Conservation (phyloP, 257 asterid species). For the Euphrasia confusa region DNA sequence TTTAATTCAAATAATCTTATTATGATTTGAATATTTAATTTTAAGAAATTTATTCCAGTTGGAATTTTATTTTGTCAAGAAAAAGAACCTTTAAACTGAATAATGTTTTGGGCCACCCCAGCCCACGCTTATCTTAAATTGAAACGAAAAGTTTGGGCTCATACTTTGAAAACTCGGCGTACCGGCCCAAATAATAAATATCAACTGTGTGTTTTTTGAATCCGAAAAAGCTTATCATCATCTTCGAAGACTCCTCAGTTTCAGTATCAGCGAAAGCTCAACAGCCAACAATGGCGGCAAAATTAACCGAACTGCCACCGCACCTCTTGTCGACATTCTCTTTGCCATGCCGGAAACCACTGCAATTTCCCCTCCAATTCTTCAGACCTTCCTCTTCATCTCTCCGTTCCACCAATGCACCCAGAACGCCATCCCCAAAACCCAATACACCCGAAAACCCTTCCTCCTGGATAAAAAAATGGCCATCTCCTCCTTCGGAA, state of each 20-base stretch:
- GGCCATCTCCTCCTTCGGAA: slow-evolving; percentile 50
- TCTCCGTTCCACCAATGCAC: slow-evolving; percentile 38
- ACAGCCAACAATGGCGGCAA: slow-evolving; percentile 52
- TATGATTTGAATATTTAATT: too few relatives aligned
- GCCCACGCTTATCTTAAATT: too few relatives aligned
- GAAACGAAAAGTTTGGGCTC: too few relatives aligned
- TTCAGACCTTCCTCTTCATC: slow-evolving; percentile 50
- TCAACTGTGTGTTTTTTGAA: too few relatives aligned
- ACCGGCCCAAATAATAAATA: neutral
- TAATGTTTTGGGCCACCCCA: too few relatives aligned
- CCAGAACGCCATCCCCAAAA: slow-evolving; percentile 36
- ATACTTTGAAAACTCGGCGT: too few relatives aligned
- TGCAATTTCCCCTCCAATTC: slow-evolving; percentile 34
- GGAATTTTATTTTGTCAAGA: too few relatives aligned
- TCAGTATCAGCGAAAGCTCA: slow-evolving; percentile 28
- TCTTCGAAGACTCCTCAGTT: slow-evolving; percentile 22
- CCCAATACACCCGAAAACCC: slow-evolving; percentile 11
- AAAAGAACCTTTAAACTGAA: too few relatives aligned
- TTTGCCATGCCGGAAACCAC: slow-evolving; percentile 38
- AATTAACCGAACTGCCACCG: slow-evolving; percentile 64
- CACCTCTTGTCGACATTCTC: slow-evolving; percentile 43
- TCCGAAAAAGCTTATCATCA: slow-evolving; percentile 18
- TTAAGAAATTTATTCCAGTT: too few relatives aligned
- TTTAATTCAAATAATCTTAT: too few relatives aligned
- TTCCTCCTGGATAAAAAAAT: slow-evolving; percentile 64